A percentile compares a stretch with the other conserved stretches of the same genome.
These are phyloP conservation scores for Shiraia sp. DNA, from an alignment of 2,329 filamentous ascomycete genomes.

Conservation along the genomic window DNA sequence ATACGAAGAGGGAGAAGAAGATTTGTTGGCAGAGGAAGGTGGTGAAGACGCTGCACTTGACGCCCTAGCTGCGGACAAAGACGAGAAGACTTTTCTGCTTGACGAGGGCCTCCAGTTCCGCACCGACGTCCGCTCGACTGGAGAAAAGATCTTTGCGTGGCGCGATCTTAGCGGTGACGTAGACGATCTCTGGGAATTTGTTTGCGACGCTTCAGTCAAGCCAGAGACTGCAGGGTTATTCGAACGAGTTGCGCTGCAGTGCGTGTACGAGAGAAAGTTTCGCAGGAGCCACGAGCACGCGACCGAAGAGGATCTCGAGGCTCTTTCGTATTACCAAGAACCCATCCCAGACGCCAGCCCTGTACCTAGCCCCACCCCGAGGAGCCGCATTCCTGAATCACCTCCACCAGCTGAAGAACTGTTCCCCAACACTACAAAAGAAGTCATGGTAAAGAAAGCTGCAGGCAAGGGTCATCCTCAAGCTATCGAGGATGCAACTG, in stretches of 20 bases:
- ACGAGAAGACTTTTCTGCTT: constrained; percentile 97
- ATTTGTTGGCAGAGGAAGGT: constrained; percentile 86
- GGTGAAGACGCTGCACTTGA: constrained; percentile 79
- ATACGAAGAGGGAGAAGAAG: constrained; percentile 96
- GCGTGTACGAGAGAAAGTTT: constrained; percentile 97
- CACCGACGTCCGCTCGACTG: constrained; percentile 76
- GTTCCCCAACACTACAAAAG: constrained; percentile 41
- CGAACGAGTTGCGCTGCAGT: constrained; percentile 81
- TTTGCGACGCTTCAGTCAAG: constrained; percentile 78
- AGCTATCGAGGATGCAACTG: constrained; percentile 53
- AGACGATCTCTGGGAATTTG: constrained; percentile 96
- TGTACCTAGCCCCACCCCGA: constrained; percentile 52
- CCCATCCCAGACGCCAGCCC: constrained; percentile 65
- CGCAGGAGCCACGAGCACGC: constrained; percentile 78
- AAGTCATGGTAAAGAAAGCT: constrained; percentile 50
- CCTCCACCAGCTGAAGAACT: constrained; percentile 37
- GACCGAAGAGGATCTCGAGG: constrained; percentile 75
- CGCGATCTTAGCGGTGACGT: constrained; percentile 90
- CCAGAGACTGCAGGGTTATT: constrained; percentile 77
- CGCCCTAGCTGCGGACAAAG: constrained; percentile 76
- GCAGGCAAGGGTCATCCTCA: constrained; percentile 39
- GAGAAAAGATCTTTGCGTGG: constrained; percentile 90
- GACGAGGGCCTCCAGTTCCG: constrained; percentile 89
- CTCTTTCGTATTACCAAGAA: constrained; percentile 77
- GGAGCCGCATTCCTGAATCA: constrained; percentile 42